Conservation (phyloP, 2,329 filamentous ascomycete species). For the Aulographum hederae region DNA sequence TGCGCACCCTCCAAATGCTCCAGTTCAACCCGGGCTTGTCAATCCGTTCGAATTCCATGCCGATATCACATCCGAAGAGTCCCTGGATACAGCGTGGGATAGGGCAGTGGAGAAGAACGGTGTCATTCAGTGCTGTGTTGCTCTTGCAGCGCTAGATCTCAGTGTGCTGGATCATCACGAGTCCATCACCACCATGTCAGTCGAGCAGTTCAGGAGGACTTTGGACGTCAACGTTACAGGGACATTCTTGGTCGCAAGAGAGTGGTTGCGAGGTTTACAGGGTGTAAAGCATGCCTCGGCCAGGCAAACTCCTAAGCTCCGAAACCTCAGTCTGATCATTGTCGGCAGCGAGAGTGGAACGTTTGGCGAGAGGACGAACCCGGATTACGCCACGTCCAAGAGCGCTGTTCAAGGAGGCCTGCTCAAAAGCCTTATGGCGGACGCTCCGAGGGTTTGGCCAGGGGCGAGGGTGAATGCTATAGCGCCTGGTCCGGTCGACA, state of each 20-base stretch:
- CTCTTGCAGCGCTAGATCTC: constrained; percentile 25
- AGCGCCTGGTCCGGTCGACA: constrained; percentile 28
- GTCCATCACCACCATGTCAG: constrained; percentile 21
- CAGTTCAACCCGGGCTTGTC: constrained; percentile 2
- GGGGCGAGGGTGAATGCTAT: constrained; percentile 25
- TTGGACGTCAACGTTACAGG: constrained; percentile 24
- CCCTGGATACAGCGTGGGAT: constrained; percentile 16
- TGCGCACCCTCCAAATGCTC: constrained; percentile 4
- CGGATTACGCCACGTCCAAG: constrained; percentile 27
- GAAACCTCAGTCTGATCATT: constrained; percentile 24
- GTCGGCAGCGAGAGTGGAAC: constrained; percentile 27
- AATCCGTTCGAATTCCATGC: constrained; percentile 10
- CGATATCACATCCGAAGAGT: constrained; percentile 17
- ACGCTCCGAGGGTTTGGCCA: constrained; percentile 19
- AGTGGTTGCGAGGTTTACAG: constrained; percentile 22
- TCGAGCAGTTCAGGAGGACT: constrained; percentile 20
- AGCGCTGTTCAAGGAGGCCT: constrained; percentile 26
- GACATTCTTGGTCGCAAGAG: constrained; percentile 22
- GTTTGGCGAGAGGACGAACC: constrained; percentile 24
- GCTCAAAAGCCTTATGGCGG: constrained; percentile 21
- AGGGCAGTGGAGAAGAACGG: constrained; percentile 17
- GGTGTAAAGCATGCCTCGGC: no score
- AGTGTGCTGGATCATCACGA: constrained; percentile 20
- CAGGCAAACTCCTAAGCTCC: constrained; percentile 8
- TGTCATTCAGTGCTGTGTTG: constrained; percentile 21